A percentile compares a stretch with the other conserved stretches of the same genome.
Evolutionary conservation across 78 protist genomes (phyloP).

Genomic region (slime mould (Dictyostelium discoideum)): DNA sequence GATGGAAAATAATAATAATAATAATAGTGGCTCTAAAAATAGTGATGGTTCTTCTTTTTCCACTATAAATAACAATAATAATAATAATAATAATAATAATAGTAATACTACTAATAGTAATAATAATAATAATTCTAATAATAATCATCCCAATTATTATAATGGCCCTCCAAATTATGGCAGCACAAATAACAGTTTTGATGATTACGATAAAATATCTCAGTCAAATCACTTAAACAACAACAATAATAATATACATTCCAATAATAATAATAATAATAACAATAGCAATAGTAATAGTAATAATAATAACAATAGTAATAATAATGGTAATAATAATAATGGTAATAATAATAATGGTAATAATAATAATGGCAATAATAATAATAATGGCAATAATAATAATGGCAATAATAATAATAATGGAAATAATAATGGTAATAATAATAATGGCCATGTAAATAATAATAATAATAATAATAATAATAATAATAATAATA

Average conservation of each 20-base stretch:
- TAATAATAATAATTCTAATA: not conserved
- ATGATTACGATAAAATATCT: not conserved
- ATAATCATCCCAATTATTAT: not conserved
- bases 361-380: not conserved
- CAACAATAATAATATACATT: not conserved
- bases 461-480: not conserved
- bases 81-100: not conserved
- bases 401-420: not conserved
- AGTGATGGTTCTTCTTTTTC: not conserved
- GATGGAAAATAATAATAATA: not conserved
- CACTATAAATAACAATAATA: not conserved
- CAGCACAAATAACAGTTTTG: not conserved
- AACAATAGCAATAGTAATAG: not conserved
- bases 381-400: not conserved
- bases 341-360: not conserved
- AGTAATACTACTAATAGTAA: too few relatives aligned
- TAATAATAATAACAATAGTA: not conserved
- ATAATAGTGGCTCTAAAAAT: not conserved
- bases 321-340: not conserved
- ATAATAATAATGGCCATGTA: not conserved
- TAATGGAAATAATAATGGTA: not conserved
- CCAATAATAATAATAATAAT: not conserved
- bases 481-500: not conserved
- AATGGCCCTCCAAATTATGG: not conserved
- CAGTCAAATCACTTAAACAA: not conserved